A percentile compares a stretch with the other conserved stretches of the same genome.
phyloP scores from a whole-genome alignment of 148 eudicot species.

The Rheum nobile region DNA sequence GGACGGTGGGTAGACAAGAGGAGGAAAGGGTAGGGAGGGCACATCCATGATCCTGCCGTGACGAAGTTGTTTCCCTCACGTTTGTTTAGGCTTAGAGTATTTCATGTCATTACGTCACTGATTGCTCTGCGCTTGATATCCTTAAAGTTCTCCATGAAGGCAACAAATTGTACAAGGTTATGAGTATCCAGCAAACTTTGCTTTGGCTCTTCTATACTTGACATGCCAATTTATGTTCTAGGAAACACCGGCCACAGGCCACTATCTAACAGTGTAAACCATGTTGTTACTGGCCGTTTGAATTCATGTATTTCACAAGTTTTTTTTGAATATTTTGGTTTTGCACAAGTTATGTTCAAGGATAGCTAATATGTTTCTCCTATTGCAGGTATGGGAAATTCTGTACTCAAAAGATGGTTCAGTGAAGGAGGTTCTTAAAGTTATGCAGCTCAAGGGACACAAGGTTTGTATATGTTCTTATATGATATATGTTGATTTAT shows the following conservation, averaged over 20 bases:
- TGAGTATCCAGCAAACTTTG: neutral
- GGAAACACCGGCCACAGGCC: neutral
- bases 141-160: neutral
- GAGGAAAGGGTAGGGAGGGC: neutral
- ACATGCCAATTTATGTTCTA: neutral
- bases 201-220: neutral
- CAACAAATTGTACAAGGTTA: neutral
- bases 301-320: neutral
- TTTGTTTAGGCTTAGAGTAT: neutral
- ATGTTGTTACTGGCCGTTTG: neutral
- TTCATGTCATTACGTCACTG: neutral
- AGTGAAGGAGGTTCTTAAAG: constrained; percentile 77
- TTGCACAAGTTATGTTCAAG: neutral
- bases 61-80: neutral
- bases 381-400: constrained; percentile 81
- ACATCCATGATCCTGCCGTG: neutral
- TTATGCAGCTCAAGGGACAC: constrained; percentile 97
- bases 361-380: neutral
- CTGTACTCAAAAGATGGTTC: constrained; percentile 85
- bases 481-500: neutral
- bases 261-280: neutral
- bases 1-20: neutral
- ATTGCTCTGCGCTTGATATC: neutral
- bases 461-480: constrained; percentile 37
- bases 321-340: neutral